Conservation (phyloP, 2,329 filamentous ascomycete species). For the Pseudocercospora crystallina region DNA sequence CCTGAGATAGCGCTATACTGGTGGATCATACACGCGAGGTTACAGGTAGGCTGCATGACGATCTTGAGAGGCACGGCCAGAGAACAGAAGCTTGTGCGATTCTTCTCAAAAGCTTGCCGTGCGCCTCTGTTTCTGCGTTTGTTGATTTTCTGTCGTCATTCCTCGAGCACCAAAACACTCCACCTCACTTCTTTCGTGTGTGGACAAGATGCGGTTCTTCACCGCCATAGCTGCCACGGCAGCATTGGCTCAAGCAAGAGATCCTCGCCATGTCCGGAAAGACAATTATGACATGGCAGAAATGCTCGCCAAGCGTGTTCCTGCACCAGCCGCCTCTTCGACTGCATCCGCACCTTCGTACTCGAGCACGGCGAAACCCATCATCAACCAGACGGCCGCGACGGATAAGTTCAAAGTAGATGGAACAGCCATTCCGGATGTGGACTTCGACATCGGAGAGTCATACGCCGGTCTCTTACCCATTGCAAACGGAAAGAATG, state of each 20-base stretch:
- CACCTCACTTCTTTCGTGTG: not conserved
- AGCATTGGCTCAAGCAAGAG: not conserved
- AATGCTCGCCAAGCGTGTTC: not conserved
- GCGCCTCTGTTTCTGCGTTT: not conserved
- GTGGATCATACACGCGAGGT: not conserved
- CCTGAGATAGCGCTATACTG: conserved; percentile 2
- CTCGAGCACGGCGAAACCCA: conserved; percentile 12
- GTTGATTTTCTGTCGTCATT: not conserved
- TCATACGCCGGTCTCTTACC: conserved; percentile 35
- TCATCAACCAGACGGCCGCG: conserved; percentile 45
- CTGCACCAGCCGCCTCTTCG: not conserved
- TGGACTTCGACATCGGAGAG: conserved; percentile 38
- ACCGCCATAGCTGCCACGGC: not conserved
- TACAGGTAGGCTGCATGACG: too few species aligned
- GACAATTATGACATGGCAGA: not conserved
- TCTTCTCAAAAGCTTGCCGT: too few species aligned
- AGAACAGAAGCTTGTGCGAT: too few species aligned
- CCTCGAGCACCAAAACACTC: not conserved
- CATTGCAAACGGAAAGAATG: conserved; percentile 30
- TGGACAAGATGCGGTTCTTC: not conserved
- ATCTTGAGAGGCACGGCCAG: too few species aligned
- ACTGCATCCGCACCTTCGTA: not conserved
- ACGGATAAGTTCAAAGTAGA: conserved; percentile 44
- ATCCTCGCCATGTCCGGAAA: conserved; percentile 2
- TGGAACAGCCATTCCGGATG: conserved; percentile 33